Evolutionary conservation across 495 filamentous ascomycete species (phyloP), one percentile per base, ranked within the genome.

Genomic region (Glonium stellatum): DNA sequence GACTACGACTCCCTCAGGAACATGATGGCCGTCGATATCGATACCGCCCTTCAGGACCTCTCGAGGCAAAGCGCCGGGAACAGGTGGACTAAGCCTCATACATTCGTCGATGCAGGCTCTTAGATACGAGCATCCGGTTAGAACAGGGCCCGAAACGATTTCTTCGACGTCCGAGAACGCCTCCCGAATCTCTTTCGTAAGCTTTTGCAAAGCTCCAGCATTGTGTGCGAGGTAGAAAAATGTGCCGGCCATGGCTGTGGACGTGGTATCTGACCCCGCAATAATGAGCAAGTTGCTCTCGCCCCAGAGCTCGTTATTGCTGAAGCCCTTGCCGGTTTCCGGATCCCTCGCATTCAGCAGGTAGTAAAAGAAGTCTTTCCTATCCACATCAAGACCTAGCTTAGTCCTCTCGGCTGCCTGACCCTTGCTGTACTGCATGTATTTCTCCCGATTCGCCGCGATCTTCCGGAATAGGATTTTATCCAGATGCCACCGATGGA

Each of bases 51-150:
- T 55, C 2, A 84, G 75, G 5, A 89, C 85, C 64, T 84, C 79
- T 37, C 84, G 77, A 6, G 80, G 80, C 5, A 87, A 69, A 2
- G 80, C 71, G 11, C 80, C 81, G 34, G 77, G 74, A 4, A 89
- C 85, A 0, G 86, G 78, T 13, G 87, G 87, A 0, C 81, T 80
- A 57, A 91, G 72, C 42, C 88, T 83, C 70, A 89, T 76, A 0
- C 83, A 75, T 61, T 90, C 87, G 56, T 87, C 79, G 46, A 86
- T 74, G 61, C 82, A 84, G 10, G 82, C 84, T 50, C 79, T 78
- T 1, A 86, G 73, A 58, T 82, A 87, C n/a, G 65, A 54, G 48
- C 81, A 79, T 13, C 75, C 68, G 13, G 57, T 78, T 1, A 82
- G 77, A 41, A 72, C 73, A 4, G 76, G 67, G 10, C 84, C 82